phyloP scores from a whole-genome alignment of 1,284 basidiomycete species.

The Ustilago sp. region DNA sequence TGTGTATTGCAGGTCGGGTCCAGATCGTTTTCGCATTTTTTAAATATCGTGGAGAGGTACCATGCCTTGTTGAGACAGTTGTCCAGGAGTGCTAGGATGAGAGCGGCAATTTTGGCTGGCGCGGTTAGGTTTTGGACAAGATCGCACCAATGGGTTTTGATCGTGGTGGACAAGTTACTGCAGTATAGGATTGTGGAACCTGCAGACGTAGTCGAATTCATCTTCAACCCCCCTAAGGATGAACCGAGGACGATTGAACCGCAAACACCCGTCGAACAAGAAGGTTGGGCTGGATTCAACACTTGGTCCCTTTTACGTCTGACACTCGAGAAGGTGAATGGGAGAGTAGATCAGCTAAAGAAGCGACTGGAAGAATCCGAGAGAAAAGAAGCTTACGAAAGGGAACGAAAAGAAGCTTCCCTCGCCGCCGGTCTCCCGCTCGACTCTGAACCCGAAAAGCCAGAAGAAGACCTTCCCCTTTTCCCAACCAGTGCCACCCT shows the following conservation, averaged over 20 bases:
- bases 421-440: conserved; percentile 40
- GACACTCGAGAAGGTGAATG: conserved; percentile 68
- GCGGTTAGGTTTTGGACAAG: conserved; percentile 78
- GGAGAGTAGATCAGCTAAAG: conserved; percentile 65
- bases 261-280: not conserved
- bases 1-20: conserved; percentile 90
- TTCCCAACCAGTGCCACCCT: conserved; percentile 50
- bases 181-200: conserved; percentile 98
- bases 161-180: conserved; percentile 97
- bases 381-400: conserved; percentile 48
- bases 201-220: conserved; percentile 87
- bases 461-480: conserved; percentile 32
- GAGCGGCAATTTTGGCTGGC: conserved; percentile 75
- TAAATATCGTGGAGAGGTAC: conserved; percentile 96
- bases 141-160: conserved; percentile 73
- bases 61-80: conserved; percentile 86
- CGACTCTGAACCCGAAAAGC: conserved; percentile 6
- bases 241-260: conserved; percentile 16
- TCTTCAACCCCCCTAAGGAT: conserved; percentile 74
- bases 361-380: conserved; percentile 54
- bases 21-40: conserved; percentile 95
- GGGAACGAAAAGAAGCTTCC: conserved; percentile 48
- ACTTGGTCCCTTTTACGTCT: conserved; percentile 61
- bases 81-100: conserved; percentile 73
- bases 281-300: conserved; percentile 64